Evolutionary conservation across 2,329 filamentous ascomycete species (phyloP), one percentile per base, ranked within the genome.

Genomic region (Madurella fahalii): DNA sequence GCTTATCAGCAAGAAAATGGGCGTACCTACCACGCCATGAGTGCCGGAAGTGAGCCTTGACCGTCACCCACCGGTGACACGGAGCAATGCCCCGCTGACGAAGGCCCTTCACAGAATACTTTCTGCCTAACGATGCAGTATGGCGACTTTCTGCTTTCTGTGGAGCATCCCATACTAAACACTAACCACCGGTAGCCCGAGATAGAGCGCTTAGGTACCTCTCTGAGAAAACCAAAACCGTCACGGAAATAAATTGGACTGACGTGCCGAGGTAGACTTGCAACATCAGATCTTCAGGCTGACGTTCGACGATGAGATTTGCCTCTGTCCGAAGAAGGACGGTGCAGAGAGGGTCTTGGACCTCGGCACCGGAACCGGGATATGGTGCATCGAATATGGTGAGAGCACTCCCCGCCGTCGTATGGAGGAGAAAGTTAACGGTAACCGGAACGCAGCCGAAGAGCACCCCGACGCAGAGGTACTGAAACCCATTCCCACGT

Each of bases 301-400:
- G 31, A 63, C 58, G 5, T 47, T 60, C 16, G 54, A 59, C 42
- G 58, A 48, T 8, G n/a, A 50, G 20, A 37, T 55, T 2, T 57
- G 55, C 17, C 48, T 59, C 4, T 56, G 53, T 32, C 56, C 58
- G 15, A 58, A 55, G 34, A 60, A 57, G 2, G 52, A 58, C 4
- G 53, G 54, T 4, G 55, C 59, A 16, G 60, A 58, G 48, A 50
- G 61, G 32, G 59, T 60, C 2, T 52, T 63, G 8, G 61, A 63
- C 31, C 46, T 61, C 15, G 61, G 61, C 7, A 58, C 61, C 12
- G 61, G 61, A 13, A 59, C 58, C 7, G 61, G 61, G 8, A 59
- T 63, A 25, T 63, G 61, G 61, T 56, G 55, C 12, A 63, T 63
- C 12, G 61, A 63, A 16, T 62, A 59, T 50, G 60, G 56, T 58